phyloP scores from a whole-genome alignment of 768 basidiomycete species.

The Mycena leptocephala region DNA sequence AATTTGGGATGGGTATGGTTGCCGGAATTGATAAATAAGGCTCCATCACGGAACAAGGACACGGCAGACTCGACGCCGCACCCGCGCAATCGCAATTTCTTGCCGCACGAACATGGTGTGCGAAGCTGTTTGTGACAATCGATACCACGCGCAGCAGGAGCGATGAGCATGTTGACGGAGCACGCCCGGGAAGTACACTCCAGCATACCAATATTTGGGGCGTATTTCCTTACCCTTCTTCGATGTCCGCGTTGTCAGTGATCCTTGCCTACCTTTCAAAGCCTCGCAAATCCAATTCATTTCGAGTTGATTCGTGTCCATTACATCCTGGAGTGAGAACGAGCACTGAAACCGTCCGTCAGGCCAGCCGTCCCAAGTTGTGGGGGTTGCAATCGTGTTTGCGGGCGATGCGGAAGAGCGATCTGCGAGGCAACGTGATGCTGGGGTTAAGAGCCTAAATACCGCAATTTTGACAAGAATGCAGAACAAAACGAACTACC shows the following conservation, averaged over 20 bases:
- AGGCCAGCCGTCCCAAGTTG: slow-evolving; percentile 17
- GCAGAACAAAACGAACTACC: background rate
- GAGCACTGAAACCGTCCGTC: background rate
- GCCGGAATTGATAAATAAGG: background rate
- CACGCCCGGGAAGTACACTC: background rate
- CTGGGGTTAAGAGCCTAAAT: background rate
- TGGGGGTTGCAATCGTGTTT: background rate
- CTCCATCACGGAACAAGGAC: background rate
- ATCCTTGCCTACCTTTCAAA: background rate
- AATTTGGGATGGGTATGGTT: background rate
- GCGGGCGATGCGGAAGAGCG: background rate
- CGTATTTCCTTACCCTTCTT: slow-evolving; percentile 9
- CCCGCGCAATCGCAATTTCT: background rate
- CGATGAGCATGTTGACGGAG: background rate
- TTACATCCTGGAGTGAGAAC: background rate
- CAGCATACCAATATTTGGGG: background rate
- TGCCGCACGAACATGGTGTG: background rate
- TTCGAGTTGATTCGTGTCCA: background rate
- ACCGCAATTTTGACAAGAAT: background rate
- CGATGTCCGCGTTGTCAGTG: background rate
- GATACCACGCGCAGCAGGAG: background rate
- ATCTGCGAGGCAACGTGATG: background rate
- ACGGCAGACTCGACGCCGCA: background rate
- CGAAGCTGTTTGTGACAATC: background rate
- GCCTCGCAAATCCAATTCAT: slow-evolving; percentile 1